Conservation (phyloP, 441 rosid species). For the Oxalis stricta region DNA sequence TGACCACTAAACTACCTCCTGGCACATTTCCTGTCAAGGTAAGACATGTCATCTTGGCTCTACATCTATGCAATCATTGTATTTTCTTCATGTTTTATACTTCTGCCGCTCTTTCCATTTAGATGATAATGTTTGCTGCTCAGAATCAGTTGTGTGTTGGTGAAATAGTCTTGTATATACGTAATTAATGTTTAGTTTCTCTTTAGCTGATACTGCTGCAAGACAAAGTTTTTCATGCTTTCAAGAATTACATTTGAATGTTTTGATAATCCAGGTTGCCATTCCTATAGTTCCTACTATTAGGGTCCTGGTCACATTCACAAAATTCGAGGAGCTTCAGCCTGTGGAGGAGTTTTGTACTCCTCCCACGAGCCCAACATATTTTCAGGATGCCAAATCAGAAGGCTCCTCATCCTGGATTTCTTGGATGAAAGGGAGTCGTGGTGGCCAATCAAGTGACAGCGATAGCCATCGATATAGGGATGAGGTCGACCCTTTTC, state of each 20-base stretch:
- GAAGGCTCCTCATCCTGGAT: conserved; percentile 84
- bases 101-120: too few relatives aligned
- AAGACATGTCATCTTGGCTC: conserved; percentile 5
- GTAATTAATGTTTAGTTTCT: too few relatives aligned
- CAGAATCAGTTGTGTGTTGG: too few relatives aligned
- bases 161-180: too few relatives aligned
- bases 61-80: too few relatives aligned
- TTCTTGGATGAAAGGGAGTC: conserved; percentile 88
- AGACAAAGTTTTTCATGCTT: background rate
- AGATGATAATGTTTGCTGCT: too few relatives aligned
- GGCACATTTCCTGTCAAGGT: conserved; percentile 97
- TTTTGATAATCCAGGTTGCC: conserved; percentile 45
- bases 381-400: conserved; percentile 67
- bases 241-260: background rate
- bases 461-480: conserved; percentile 58
- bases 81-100: too few relatives aligned
- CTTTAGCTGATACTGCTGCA: too few relatives aligned
- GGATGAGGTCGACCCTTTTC: conserved; percentile 79
- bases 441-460: conserved; percentile 64
- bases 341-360: conserved; percentile 64
- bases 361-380: conserved; percentile 67
- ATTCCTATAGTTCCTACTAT: conserved; percentile 92
- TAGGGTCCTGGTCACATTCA: conserved; percentile 77
- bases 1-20: conserved; percentile 89
- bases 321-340: conserved; percentile 57